Conservation (phyloP, 2,329 filamentous ascomycete genomes). For the Alternaria longipes region DNA sequence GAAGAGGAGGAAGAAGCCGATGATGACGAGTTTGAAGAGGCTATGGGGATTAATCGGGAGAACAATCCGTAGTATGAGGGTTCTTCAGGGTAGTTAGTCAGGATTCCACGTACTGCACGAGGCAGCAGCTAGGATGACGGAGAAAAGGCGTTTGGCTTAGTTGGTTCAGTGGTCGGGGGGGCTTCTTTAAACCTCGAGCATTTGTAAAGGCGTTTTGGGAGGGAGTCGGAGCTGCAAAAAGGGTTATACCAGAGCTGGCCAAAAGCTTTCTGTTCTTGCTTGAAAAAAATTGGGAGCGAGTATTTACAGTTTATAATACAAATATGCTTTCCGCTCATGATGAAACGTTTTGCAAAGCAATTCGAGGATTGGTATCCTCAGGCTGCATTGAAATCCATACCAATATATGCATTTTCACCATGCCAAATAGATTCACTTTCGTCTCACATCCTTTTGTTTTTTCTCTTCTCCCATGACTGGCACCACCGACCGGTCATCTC, state of each 20-base stretch:
- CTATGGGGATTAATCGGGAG: slow-evolving; percentile 39
- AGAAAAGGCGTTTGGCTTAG: slow-evolving; percentile 3
- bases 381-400: too few species aligned
- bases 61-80: background rate
- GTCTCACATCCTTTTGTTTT: background rate
- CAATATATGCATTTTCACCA: background rate
- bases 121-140: background rate
- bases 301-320: slow-evolving; percentile 27
- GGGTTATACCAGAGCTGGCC: slow-evolving; percentile 39
- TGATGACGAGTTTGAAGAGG: slow-evolving; percentile 57
- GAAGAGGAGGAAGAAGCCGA: slow-evolving; percentile 52
- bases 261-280: background rate
- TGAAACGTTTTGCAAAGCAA: background rate
- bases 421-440: too few species aligned
- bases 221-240: background rate
- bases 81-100: background rate
- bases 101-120: background rate
- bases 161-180: background rate
- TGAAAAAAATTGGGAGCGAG: background rate
- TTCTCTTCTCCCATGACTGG: background rate
- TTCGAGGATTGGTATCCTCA: too few species aligned
- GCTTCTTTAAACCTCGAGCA: background rate
- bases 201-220: slow-evolving; percentile 27
- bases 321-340: slow-evolving; percentile 3
- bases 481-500: background rate